A percentile compares a stretch with the other conserved stretches of the same genome.
phyloP scores from a whole-genome alignment of 2,329 filamentous ascomycete species.

The Emergomyces africanus region DNA sequence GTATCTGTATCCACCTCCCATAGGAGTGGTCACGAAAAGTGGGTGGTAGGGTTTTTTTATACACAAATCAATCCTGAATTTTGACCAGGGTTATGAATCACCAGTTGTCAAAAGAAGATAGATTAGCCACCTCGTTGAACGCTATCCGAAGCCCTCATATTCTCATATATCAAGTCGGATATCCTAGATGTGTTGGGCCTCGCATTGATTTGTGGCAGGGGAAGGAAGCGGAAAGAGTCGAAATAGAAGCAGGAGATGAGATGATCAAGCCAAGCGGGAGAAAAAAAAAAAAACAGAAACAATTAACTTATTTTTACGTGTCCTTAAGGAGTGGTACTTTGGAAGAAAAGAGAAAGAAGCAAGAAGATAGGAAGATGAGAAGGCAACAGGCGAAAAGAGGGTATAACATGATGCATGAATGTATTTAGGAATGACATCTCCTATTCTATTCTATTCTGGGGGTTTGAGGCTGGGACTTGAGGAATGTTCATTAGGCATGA shows the following conservation, averaged over 20 bases:
- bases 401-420: neutral
- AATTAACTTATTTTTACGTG: too few relatives aligned
- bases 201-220: neutral
- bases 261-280: neutral
- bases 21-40: too few relatives aligned
- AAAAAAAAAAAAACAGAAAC: neutral
- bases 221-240: neutral
- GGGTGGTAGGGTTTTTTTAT: too few relatives aligned
- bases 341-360: neutral
- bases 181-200: neutral
- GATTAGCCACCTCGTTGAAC: too few relatives aligned
- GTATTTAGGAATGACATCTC: neutral
- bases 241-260: too few relatives aligned
- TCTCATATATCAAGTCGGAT: too few relatives aligned
- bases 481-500: neutral
- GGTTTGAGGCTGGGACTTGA: neutral
- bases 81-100: too few relatives aligned
- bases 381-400: neutral
- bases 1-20: too few relatives aligned
- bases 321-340: neutral
- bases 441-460: neutral
- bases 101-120: too few relatives aligned
- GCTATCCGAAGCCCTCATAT: too few relatives aligned
- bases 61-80: too few relatives aligned
- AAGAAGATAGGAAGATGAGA: neutral